These are phyloP conservation scores for Acrodontium crateriforme DNA, from an alignment of 2,329 filamentous ascomycete genomes.

Conservation along the genomic window DNA sequence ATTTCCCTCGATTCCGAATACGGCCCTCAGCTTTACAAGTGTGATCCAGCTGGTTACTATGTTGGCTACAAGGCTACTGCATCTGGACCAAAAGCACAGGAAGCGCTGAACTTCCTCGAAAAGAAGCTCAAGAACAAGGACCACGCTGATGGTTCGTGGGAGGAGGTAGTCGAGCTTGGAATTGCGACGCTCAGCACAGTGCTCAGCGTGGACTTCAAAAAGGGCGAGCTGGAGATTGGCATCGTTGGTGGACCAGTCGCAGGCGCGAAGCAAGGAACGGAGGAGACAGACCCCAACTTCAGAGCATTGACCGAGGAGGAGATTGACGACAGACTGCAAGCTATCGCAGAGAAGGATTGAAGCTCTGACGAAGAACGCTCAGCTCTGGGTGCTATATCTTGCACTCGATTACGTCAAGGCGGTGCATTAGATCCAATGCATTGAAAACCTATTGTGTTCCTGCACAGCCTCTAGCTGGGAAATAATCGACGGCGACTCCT, in stretches of 20 bases:
- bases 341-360: slow-evolving; percentile 97
- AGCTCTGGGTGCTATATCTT: too few relatives aligned
- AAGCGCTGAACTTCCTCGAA: slow-evolving; percentile 95
- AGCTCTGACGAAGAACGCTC: slow-evolving; percentile 5
- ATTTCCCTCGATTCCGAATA: slow-evolving; percentile 87
- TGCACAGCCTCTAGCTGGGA: too few relatives aligned
- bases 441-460: too few relatives aligned
- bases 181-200: slow-evolving; percentile 93
- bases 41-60: slow-evolving; percentile 94
- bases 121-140: slow-evolving; percentile 99
- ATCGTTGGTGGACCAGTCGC: slow-evolving; percentile 79
- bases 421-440: too few relatives aligned
- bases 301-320: slow-evolving; percentile 88
- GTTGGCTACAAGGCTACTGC: slow-evolving; percentile 97
- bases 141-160: slow-evolving; percentile 78
- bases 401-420: too few relatives aligned
- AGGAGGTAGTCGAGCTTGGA: slow-evolving; percentile 92
- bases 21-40: slow-evolving; percentile 94
- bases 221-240: slow-evolving; percentile 94
- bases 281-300: slow-evolving; percentile 68
- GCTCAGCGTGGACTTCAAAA: slow-evolving; percentile 98
- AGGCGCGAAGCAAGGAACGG: slow-evolving; percentile 64
- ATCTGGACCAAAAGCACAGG: slow-evolving; percentile 94
- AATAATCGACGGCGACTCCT: too few relatives aligned
- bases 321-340: slow-evolving; percentile 95